A percentile compares a stretch with the other conserved stretches of the same genome.
These are phyloP conservation scores for Serendipita vermifera DNA, from an alignment of 768 basidiomycete species.

Conservation along the genomic window DNA sequence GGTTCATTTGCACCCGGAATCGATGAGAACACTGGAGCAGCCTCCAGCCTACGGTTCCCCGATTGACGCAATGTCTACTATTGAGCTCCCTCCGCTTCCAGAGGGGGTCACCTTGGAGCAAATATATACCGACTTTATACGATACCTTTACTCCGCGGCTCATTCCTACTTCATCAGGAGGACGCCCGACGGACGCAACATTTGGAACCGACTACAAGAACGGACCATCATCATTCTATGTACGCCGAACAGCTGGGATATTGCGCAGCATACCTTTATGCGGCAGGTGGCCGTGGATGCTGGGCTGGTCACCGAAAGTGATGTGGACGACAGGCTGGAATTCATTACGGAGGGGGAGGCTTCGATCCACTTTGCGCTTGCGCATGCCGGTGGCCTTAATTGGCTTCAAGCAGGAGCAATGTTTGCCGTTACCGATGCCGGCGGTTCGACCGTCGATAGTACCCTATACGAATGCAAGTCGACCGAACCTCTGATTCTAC, in stretches of 20 bases:
- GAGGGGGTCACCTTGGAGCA: background rate
- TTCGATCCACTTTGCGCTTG: background rate
- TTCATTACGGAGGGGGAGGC: slow-evolving; percentile 16
- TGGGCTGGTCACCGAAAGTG: background rate
- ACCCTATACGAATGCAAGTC: background rate
- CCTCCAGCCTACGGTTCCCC: background rate
- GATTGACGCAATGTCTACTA: no score
- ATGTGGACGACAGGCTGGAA: background rate
- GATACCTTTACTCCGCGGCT: background rate
- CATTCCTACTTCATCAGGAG: background rate
- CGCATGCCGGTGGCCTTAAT: background rate
- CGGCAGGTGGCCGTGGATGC: background rate
- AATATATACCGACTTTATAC: background rate
- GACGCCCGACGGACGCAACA: background rate
- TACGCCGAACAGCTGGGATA: background rate
- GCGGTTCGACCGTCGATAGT: background rate
- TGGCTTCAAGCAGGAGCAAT: background rate
- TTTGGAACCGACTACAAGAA: background rate
- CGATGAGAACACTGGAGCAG: background rate
- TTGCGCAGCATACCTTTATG: background rate
- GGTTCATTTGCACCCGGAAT: slow-evolving; percentile 1
- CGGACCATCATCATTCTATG: background rate
- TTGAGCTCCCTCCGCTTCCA: background rate
- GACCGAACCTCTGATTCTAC: background rate
- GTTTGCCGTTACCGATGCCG: slow-evolving; percentile 1